phyloP scores from a whole-genome alignment of 352 stramenopile genomes.

The Globisporangium acanthophoron region DNA sequence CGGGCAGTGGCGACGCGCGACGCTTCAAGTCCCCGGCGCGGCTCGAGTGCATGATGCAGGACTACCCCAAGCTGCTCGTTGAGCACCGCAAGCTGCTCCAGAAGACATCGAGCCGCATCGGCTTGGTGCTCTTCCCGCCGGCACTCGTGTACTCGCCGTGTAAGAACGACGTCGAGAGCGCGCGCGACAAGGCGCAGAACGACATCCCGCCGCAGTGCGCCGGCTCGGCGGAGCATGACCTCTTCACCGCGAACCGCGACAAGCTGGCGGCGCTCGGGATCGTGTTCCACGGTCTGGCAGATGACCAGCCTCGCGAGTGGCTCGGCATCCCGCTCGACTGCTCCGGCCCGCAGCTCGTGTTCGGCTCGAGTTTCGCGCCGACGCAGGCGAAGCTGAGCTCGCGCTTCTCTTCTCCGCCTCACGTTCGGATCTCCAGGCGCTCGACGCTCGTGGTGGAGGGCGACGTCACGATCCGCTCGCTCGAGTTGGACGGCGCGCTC shows the following conservation, averaged over 20 bases:
- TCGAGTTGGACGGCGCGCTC: constrained; percentile 48
- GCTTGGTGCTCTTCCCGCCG: constrained; percentile 50
- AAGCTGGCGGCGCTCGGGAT: constrained; percentile 32
- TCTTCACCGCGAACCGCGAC: constrained; percentile 41
- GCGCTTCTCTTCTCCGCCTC: constrained; percentile 25
- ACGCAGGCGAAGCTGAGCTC: constrained; percentile 21
- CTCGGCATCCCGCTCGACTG: constrained; percentile 44
- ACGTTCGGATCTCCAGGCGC: constrained; percentile 30
- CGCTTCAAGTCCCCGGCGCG: constrained; percentile 60
- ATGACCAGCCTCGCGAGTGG: constrained; percentile 19
- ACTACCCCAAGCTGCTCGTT: constrained; percentile 64
- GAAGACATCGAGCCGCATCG: constrained; percentile 12
- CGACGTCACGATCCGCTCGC: constrained; percentile 31
- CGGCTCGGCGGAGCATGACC: constrained; percentile 57
- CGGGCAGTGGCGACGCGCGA: constrained; percentile 13
- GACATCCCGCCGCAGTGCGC: constrained; percentile 63
- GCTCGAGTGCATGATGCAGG: constrained; percentile 80
- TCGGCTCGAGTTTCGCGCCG: constrained; percentile 31
- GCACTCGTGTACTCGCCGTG: constrained; percentile 65
- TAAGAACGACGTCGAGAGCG: constrained; percentile 63
- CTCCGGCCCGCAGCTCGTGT: constrained; percentile 40
- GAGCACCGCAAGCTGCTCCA: constrained; percentile 16
- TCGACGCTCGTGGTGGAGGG: constrained; percentile 58
- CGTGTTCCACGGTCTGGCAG: background rate
- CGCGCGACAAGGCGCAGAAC: constrained; percentile 37